Percentiles rank a stretch among this genome's conserved stretches.
phyloP scores from a whole-genome alignment of 371 early-diverging fungal species.

The Mucor mucedo region DNA sequence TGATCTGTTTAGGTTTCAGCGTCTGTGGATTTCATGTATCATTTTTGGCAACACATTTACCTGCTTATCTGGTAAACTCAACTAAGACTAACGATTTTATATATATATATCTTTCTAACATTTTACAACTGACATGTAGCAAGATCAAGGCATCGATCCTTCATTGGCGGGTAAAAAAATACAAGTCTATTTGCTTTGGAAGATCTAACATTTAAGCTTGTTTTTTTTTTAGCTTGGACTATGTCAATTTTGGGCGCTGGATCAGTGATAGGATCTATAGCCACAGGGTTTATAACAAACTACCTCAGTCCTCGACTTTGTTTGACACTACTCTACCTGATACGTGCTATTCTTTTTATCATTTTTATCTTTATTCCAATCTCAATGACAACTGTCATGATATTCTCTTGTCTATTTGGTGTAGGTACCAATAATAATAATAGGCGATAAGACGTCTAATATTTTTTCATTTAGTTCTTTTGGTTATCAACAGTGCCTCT shows the following conservation, averaged over 20 bases:
- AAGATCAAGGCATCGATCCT: conserved; percentile 36
- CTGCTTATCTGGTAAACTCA: conserved; percentile 32
- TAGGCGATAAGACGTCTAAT: not conserved
- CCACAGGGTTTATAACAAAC: conserved; percentile 26
- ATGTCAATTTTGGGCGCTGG: conserved; percentile 40
- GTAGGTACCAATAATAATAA: conserved; percentile 34
- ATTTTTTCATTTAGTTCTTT: conserved; percentile 21
- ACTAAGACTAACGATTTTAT: not conserved
- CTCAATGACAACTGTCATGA: conserved; percentile 28
- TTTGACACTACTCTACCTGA: conserved; percentile 23
- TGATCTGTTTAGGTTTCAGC: conserved; percentile 34
- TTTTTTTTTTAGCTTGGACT: conserved; percentile 33
- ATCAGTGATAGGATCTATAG: conserved; percentile 33
- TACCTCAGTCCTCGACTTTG: conserved; percentile 29
- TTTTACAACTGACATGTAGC: not conserved
- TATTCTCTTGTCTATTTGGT: conserved; percentile 60
- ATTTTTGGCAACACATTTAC: conserved; percentile 42
- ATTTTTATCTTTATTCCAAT: conserved; percentile 32
- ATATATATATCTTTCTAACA: not conserved
- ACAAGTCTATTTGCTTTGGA: not conserved
- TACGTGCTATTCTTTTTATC: conserved; percentile 28
- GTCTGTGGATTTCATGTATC: conserved; percentile 45
- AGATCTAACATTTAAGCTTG: not conserved
- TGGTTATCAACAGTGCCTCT: conserved; percentile 54
- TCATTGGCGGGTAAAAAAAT: conserved; percentile 22